Evolutionary conservation across 805 yeast genomes (phyloP), one percentile per base, ranked within the genome.

Genomic region (Wickerhamomyces sydowiorum): DNA sequence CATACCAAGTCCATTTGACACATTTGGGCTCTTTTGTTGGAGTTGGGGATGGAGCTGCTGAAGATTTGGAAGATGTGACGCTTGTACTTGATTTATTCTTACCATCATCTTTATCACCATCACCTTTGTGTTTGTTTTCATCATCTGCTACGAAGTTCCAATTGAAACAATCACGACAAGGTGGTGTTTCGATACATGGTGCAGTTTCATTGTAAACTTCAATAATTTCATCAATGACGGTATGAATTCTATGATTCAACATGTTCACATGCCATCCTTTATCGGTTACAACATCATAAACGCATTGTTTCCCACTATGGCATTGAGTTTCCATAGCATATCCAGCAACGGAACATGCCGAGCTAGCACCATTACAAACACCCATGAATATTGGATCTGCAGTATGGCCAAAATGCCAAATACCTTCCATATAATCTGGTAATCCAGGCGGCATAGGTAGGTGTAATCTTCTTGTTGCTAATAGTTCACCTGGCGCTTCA

Each of bases 341-440:
- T 0, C 99, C 99, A 1, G 86, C 96, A 8, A 87, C 72, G 45
- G 91, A 81, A 62, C 99, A 93, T 2, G 90, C 64, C 0, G 95
- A 82, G 4, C 91, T 79, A 1, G 93, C 95, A 9, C 99, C 99
- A 56, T 86, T 89, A 60, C 99, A 93, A 8, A 88, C 90, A 0
- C 99, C 99, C 91, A 90, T 84, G 56, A 73, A 93, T 2, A 93
- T 86, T 1, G 99, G 99, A 60, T 93, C 99, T 0, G 96, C 98
- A 2, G 93, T 93, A 60, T 93, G 91, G 3, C 99, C 99, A 57
- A 93, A 67, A 59, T 93, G 97, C 95, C 95, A 93, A 9, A 93
- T 76, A 49, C 86, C 82, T 54, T 90, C 97, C 64, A 78, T 66
- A 53, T 81, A 76, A 7, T 68, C 64, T 0, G 96, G 90, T 13